Base-by-base conservation (phyloP, 1,284 basidiomycete species). In the Fistulina hepatica region DNA sequence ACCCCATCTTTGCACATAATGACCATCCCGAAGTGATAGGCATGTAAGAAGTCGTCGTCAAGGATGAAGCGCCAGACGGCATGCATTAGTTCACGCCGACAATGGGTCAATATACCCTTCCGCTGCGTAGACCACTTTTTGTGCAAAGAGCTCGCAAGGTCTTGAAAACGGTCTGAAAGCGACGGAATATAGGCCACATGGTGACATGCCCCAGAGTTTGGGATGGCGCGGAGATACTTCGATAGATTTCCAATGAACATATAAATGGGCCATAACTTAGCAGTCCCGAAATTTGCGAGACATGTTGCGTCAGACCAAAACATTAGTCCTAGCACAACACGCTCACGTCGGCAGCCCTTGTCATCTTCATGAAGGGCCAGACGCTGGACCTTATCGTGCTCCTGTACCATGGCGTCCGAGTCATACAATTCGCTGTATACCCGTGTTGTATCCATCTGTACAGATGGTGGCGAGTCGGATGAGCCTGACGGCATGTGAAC, bases 201-300 rank as follows among this genome's bases (percentile, higher is more conserved):
- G 28, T 31, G 28, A 5, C 15, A 4, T 6, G 28, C 28, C 5
- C 6, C 25, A 5, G 28, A 16, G 3, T 3, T 4, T 6, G 13
- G 28, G 4, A 48, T 43, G 17, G n/a, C 25, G 13, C 19, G 32
- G 3, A 46, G 39, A 31, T 60, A 60, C 31, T 63, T 63, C 1
- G 53, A 56, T 0, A 54, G 44, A 36, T 61, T 61, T 0, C 56
- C 54, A 22, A 59, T 47, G 11, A 51, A 50, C 13, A 55, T n/a
- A 21, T 63, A 63, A 0, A 60, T 40, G 4, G 56, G 59, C 59
- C 57, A 61, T 1, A 60, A 25, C 0, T 48, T 46, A 0, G 57
- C 52, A 9, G 44, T 52, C 0, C 59, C 54, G 33, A 62, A 62
- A 7, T 49, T 48, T 3, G 56, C 46, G 2, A 60, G 45, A 23